These are phyloP conservation scores for Apostasia ramifera DNA, from an alignment of 106 monocot genomes.

Conservation along the genomic window DNA sequence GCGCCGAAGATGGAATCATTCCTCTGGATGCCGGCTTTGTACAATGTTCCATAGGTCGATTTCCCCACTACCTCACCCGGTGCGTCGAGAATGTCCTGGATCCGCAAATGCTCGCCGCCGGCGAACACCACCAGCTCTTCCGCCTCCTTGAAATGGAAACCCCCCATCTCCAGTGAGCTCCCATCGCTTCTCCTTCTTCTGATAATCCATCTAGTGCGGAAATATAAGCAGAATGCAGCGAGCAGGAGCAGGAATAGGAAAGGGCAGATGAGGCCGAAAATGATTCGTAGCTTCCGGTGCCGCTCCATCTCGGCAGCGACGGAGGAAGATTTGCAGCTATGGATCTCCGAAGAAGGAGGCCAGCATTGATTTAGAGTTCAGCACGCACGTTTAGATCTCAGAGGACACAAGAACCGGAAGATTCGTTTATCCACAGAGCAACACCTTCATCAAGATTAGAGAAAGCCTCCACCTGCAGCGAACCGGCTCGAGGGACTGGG, in stretches of 20 bases:
- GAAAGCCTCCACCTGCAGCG: too few species aligned
- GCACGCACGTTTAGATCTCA: too few species aligned
- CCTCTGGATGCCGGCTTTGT: constrained; percentile 39
- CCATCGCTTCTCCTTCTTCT: neutral
- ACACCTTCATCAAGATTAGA: too few species aligned
- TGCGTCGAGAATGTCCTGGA: constrained; percentile 67
- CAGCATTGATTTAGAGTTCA: too few species aligned
- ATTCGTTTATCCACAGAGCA: too few species aligned
- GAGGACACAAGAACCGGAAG: too few species aligned
- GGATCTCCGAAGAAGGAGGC: too few species aligned
- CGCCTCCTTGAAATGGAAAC: constrained; percentile 9
- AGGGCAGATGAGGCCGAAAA: neutral
- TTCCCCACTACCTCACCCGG: constrained; percentile 91
- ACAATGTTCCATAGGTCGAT: constrained; percentile 70
- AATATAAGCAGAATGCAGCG: constrained; percentile 7
- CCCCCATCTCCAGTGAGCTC: constrained; percentile 1
- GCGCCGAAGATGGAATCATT: neutral
- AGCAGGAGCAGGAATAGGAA: constrained; percentile 15
- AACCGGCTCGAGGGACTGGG: too few species aligned
- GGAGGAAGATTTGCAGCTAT: neutral
- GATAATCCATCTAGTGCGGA: neutral
- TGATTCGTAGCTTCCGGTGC: neutral
- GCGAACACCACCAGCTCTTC: constrained; percentile 66
- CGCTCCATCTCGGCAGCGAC: neutral
- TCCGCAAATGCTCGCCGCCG: constrained; percentile 57